Evolutionary conservation across 768 basidiomycete species (phyloP), one percentile per base, ranked within the genome.

Genomic region (Russula emetica): DNA sequence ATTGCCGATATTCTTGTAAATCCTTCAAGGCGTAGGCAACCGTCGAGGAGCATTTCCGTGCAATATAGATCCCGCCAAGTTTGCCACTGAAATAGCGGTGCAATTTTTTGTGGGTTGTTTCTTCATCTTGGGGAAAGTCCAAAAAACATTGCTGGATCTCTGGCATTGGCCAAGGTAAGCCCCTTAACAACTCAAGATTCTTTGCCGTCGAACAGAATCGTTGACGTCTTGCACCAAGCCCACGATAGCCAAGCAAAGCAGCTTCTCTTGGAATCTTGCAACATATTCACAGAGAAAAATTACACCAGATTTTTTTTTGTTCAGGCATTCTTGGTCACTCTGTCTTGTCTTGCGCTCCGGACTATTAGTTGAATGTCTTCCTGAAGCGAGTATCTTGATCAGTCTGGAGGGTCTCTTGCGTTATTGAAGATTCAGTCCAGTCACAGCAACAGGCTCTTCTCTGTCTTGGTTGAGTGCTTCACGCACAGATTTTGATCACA

Each of bases 311-410:
- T n/a, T n/a, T 14, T 61, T 55, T 7, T 24, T 55, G 38, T 51
- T 50, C 22, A 61, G 26, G 50, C 36, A 16, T 56, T 65, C 59
- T 65, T 65, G 54, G 52, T 65, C 64, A 65, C 64, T 65, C 64
- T 64, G 38, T 34, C 63, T 64, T 64, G 64, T 44, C 60, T 61
- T 44, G 38, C 34, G 32, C 63, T 61, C 55, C 42, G 24, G 64
- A 61, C 59, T 9, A 45, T 49, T 36, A 20, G 9, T 65, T 61
- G 40, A 30, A 16, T 40, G 59, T 52, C 55, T 61, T 65, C 45
- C 20, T 13, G 49, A 55, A 61, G 64, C 40, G 24, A 20, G 18
- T 65, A 47, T 5, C 32, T 65, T 45, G 59, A 40, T 56, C 55
- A 57, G 32, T 50, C 38, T 26, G 24, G 60, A 47, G 34, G 32